Evolutionary conservation across 805 yeast species (phyloP).

Genomic region (Wilhelminamyces savonicus): DNA sequence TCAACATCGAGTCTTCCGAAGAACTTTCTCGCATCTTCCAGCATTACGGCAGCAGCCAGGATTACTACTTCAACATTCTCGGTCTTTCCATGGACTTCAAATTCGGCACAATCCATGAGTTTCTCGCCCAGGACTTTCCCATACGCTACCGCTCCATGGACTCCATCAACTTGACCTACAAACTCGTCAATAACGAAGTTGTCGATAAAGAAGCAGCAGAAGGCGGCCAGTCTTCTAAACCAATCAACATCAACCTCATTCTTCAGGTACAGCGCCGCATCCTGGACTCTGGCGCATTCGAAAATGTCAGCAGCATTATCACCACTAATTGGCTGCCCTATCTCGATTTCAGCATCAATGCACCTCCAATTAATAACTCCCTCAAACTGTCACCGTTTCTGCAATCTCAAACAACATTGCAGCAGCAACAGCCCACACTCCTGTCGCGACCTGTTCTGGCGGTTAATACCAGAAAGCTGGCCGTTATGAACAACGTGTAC

Average conservation of each 20-base stretch:
- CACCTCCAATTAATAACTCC: constrained; percentile 33
- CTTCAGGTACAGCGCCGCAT: constrained; percentile 17
- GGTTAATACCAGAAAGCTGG: constrained; percentile 12
- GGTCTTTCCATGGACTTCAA: constrained; percentile 19
- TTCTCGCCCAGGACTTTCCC: constrained; percentile 18
- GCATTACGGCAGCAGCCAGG: constrained; percentile 1
- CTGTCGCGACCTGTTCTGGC: constrained; percentile 4
- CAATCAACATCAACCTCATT: constrained; percentile 18
- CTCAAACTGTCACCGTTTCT: constrained; percentile 16
- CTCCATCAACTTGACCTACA: constrained; percentile 29
- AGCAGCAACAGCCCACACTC: background rate
- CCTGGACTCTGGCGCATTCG: constrained; percentile 2
- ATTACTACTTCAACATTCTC: constrained; percentile 15
- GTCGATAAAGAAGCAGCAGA: constrained; percentile 12
- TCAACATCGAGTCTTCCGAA: constrained; percentile 43
- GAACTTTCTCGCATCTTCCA: constrained; percentile 15
- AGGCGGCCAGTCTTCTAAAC: constrained; percentile 14
- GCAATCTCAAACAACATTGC: constrained; percentile 8
- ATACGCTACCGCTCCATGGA: constrained; percentile 20
- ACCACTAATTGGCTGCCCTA: constrained; percentile 35
- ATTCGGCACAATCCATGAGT: constrained; percentile 18
- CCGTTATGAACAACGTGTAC: constrained; percentile 14
- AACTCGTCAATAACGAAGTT: constrained; percentile 24
- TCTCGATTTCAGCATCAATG: constrained; percentile 29
- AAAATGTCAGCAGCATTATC: constrained; percentile 20